Evolutionary conservation across 345 rosid species (phyloP), one percentile per base, ranked within the genome.

Genomic region (Pugionium dolabratum): DNA sequence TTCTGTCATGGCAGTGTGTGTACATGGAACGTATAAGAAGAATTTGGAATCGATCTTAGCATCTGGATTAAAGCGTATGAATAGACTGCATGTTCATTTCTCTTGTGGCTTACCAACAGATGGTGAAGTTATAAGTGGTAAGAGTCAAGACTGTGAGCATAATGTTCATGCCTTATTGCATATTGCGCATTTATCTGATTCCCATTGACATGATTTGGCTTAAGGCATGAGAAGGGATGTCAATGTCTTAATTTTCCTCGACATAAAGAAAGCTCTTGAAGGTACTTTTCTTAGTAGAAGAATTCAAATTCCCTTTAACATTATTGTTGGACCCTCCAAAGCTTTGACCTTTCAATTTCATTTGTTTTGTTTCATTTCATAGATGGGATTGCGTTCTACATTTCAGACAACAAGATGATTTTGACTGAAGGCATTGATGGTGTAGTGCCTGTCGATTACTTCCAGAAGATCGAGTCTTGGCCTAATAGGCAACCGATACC

Each of bases 371-470:
- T 2, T 32, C 18, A 18, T 18, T 54, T 53, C 41, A 7, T 76
- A 93, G 98, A 85, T 33, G 97, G 97, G 56, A 84, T 88, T 84
- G 83, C 87, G 69, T 73, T 93, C 40, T 93, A 88, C 78, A 74
- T 93, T 46, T 90, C 98, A 5, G 97, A 93, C 70, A 93, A 93
- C 66, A 77, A 70, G 76, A 97, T 93, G 79, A 79, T 90, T 35
- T 67, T 93, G 78, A 88, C 95, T 2, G 97, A 93, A 78, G 98
- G 98, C 45, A 82, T 86, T 52, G 81, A 86, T 62, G 98, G 98
- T 47, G 82, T 82, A 2, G 86, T 90, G 34, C 96, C 96, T 3
- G 81, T 71, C 5, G 73, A 81, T 44, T 92, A 79, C 79, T 82
- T 92, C 2, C 81, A 84, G 60, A 87, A 85, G 82, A 86, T 87